Base-by-base conservation (phyloP, 176 grass and related monocot species). In the Tuctoria greenei region DNA sequence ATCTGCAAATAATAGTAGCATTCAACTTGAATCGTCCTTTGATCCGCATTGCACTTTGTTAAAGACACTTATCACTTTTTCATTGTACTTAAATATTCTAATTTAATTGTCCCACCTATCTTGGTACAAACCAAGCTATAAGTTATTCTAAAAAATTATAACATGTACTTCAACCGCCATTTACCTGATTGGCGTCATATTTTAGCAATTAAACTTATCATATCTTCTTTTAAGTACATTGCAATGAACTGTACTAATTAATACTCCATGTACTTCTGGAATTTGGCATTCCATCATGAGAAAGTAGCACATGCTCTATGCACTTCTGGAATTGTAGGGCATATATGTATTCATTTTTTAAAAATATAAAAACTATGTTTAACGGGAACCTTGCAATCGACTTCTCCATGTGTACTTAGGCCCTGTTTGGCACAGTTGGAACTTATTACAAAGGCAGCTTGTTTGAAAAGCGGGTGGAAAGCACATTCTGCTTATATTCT, bases 21-120 rank as follows among this genome's bases (percentile, higher is more conserved):
- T 68, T 68, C 69, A 74, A 79, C 62, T 54, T 18, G 37, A 88
- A 67, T 31, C 62, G 14, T 59, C 15, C 50, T 45, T 41, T 62
- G 43, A 77, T 82, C 31, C 7, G 6, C 65, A 57, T 24, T 15
- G 36, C 73, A 69, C 5, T 0, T 56, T 8, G 0, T 43, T 68
- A 81, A 62, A 12, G 15, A 23, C 40, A 62, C 43, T 74, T 39
- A 13, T 67, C 44, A 39, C 73, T 64, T 28, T 79, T 79, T 63
- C 3, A 51, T 38, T 54, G 37, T 79, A 61, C 26, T 74, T 73
- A 8, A 44, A 31, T 31, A 31, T 61, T 67, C 28, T 52, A 54
- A 5, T 52, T 61, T 67, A 62, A 15, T 23, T 20, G 8, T 38
- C 58, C 67, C 35, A 60, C 18, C 41, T 9, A 34, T 44, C 44